Percentiles rank a stretch among this genome's conserved stretches.
Evolutionary conservation across 2,329 filamentous ascomycete genomes (phyloP).

Genomic region (Tolypocladium tropicale): DNA sequence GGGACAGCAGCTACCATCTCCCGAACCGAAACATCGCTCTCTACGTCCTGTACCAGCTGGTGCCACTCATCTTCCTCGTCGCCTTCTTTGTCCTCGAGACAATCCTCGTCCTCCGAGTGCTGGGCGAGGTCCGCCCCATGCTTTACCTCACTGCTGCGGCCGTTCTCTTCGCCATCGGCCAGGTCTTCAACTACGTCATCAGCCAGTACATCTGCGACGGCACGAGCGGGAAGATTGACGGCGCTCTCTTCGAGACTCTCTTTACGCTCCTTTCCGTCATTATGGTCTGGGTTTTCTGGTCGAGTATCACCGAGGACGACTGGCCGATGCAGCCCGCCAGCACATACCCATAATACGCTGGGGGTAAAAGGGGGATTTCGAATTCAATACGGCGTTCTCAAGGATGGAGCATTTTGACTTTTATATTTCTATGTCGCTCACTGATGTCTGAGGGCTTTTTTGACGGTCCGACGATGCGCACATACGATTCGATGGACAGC

Average conservation of each 20-base stretch:
- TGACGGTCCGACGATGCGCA: slow-evolving; percentile 6
- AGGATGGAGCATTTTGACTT: slow-evolving; percentile 9
- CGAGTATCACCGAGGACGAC: slow-evolving; percentile 96
- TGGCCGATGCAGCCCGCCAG: slow-evolving; percentile 58
- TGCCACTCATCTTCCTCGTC: slow-evolving; percentile 80
- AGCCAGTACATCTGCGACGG: slow-evolving; percentile 85
- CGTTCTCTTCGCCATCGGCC: slow-evolving; percentile 79
- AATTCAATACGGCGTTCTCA: slow-evolving; percentile 13
- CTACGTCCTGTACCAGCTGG: slow-evolving; percentile 88
- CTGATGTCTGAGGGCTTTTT: slow-evolving; percentile 2
- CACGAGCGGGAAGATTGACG: slow-evolving; percentile 78
- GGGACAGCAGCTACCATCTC: slow-evolving; percentile 46
- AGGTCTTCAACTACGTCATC: slow-evolving; percentile 92
- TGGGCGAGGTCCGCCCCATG: slow-evolving; percentile 90
- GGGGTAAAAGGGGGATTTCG: slow-evolving; percentile 1
- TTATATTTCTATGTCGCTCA: slow-evolving; percentile 6
- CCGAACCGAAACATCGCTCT: slow-evolving; percentile 72
- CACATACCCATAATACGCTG: slow-evolving; percentile 25
- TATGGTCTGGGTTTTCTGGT: slow-evolving; percentile 92
- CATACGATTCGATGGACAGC: slow-evolving; percentile 4
- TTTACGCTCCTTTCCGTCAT: slow-evolving; percentile 82
- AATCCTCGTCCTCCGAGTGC: slow-evolving; percentile 71
- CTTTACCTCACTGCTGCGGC: slow-evolving; percentile 67
- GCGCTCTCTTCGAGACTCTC: slow-evolving; percentile 82
- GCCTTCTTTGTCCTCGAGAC: slow-evolving; percentile 78